A percentile compares a stretch with the other conserved stretches of the same genome.
Evolutionary conservation across 108 stramenopile genomes (phyloP).

Genomic region (Cyclostephanos tholiformis): DNA sequence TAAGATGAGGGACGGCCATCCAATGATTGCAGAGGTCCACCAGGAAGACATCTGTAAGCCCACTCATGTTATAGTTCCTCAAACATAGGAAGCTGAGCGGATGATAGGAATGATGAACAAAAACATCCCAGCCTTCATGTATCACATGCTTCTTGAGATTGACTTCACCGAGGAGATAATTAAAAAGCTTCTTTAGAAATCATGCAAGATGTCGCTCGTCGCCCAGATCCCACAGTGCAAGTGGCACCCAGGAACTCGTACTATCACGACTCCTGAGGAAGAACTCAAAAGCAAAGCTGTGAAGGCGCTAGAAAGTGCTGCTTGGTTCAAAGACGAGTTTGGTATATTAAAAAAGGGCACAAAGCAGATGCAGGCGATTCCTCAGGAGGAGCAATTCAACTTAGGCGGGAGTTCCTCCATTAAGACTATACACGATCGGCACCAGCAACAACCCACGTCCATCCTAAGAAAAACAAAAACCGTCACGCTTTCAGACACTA

Average conservation of each 20-base stretch:
- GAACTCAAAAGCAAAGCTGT: neutral
- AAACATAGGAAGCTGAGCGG: neutral
- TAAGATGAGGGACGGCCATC: neutral
- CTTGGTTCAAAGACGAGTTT: conserved; percentile 11
- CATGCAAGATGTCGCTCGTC: neutral
- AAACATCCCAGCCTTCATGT: neutral
- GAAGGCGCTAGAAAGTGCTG: neutral
- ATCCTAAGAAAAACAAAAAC: neutral
- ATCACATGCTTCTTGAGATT: neutral
- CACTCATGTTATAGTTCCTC: neutral
- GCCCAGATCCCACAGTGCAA: neutral
- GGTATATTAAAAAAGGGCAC: neutral
- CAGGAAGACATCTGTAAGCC: neutral
- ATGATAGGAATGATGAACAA: conserved; percentile 8
- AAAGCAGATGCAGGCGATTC: neutral
- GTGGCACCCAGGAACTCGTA: neutral
- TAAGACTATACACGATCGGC: neutral
- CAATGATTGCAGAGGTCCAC: neutral
- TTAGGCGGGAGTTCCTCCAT: neutral
- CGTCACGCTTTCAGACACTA: neutral
- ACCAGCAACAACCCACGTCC: neutral
- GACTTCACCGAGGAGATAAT: neutral
- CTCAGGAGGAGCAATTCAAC: neutral
- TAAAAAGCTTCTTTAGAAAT: neutral
- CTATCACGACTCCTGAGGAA: neutral